These are phyloP conservation scores for Sugiyamaella paludigena DNA, from an alignment of 1,139 yeast species.

Conservation along the genomic window DNA sequence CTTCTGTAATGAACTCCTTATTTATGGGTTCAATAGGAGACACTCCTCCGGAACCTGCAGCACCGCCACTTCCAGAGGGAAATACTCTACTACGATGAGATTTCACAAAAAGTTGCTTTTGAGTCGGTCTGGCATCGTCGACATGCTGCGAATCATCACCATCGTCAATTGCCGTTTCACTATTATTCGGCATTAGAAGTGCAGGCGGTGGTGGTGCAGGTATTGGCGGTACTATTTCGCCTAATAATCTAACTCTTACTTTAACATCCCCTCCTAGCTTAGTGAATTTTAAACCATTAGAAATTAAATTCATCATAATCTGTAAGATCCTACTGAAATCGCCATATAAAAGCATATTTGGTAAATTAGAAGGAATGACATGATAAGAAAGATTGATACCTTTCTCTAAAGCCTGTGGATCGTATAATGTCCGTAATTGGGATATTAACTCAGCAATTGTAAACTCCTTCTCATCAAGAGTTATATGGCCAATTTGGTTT, in stretches of 20 bases:
- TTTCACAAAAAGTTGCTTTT: conserved; percentile 1
- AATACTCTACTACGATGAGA: conserved; percentile 10
- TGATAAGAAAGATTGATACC: conserved; percentile 25
- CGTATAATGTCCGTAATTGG: conserved; percentile 75
- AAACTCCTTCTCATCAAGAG: conserved; percentile 76
- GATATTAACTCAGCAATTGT: conserved; percentile 64
- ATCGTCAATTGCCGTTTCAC: no score
- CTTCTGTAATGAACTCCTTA: conserved; percentile 4
- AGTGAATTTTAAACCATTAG: conserved; percentile 85
- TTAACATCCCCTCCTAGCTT: conserved; percentile 78
- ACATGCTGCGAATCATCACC: no score
- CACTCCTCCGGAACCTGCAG: conserved; percentile 1
- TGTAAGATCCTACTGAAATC: conserved; percentile 87
- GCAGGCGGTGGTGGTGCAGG: not conserved
- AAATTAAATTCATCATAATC: conserved; percentile 80
- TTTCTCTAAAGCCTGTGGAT: conserved; percentile 31
- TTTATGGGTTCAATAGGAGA: conserved; percentile 2
- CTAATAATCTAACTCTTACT: conserved; percentile 39
- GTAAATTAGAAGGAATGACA: conserved; percentile 39
- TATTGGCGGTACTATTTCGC: not conserved
- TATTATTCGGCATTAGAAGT: no score
- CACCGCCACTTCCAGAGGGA: conserved; percentile 8
- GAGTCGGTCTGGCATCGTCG: no score
- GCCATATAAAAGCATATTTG: conserved; percentile 61
- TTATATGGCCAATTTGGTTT: conserved; percentile 83